phyloP scores from a whole-genome alignment of 2,329 filamentous ascomycete species.

The Colletotrichum tropicicola region DNA sequence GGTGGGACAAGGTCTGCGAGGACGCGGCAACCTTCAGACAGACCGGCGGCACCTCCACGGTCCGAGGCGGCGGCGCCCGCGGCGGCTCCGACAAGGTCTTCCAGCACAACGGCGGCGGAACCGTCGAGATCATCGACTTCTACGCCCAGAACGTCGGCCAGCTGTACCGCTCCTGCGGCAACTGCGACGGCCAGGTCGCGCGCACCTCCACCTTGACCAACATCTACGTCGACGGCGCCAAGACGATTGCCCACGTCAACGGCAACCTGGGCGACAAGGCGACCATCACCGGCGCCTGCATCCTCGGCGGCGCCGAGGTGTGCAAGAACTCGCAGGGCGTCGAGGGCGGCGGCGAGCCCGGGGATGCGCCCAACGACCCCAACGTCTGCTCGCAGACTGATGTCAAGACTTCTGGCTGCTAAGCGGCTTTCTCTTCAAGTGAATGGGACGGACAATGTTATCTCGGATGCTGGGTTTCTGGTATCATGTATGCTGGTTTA shows the following conservation, averaged over 20 bases:
- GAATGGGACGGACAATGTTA: not conserved
- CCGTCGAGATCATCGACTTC: constrained; percentile 46
- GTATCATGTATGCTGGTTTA: not conserved
- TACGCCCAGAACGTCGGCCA: constrained; percentile 48
- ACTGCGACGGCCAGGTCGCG: constrained; percentile 17
- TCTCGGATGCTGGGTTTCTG: not conserved
- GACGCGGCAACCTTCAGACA: constrained; percentile 46
- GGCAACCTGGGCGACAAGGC: constrained; percentile 39
- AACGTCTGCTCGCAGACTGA: constrained; percentile 5
- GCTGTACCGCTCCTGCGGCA: constrained; percentile 58
- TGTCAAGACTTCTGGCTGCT: constrained; percentile 26
- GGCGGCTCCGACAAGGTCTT: constrained; percentile 50
- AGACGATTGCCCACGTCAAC: constrained; percentile 42
- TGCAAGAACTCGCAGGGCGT: constrained; percentile 43
- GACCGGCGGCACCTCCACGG: constrained; percentile 46
- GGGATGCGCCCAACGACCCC: constrained; percentile 5
- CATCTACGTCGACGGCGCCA: constrained; percentile 45
- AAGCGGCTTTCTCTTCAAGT: not conserved
- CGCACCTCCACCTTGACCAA: constrained; percentile 37
- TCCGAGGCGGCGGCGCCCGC: constrained; percentile 53
- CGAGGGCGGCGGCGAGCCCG: constrained; percentile 44
- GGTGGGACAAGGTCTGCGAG: constrained; percentile 50
- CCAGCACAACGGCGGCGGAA: constrained; percentile 52
- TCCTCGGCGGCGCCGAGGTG: constrained; percentile 10
- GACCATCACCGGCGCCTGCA: constrained; percentile 29